Conservation (phyloP, 1,139 yeast species). For the Candida gigantensis region DNA sequence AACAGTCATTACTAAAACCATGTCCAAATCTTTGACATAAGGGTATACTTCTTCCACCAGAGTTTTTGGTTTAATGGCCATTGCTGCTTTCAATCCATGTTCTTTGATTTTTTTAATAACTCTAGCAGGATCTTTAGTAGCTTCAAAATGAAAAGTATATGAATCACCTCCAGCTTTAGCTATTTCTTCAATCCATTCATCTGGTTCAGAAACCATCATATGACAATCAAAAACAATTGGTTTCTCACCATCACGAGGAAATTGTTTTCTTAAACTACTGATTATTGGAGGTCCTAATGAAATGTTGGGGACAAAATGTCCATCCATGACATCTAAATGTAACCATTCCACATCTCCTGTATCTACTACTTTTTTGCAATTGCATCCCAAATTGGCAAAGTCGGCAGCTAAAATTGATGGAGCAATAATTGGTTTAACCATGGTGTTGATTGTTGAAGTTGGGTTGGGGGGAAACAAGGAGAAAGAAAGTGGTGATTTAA, state of each 20-base stretch:
- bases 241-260: conserved; percentile 55
- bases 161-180: conserved; percentile 96
- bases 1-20: conserved; percentile 96
- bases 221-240: conserved; percentile 92
- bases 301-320: conserved; percentile 96
- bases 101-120: conserved; percentile 74
- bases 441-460: conserved; percentile 25
- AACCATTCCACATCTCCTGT: conserved; percentile 86
- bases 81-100: conserved; percentile 89
- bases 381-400: conserved; percentile 84
- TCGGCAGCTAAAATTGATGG: conserved; percentile 96
- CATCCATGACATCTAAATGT: conserved; percentile 98
- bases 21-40: conserved; percentile 75
- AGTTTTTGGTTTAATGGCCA: conserved; percentile 94
- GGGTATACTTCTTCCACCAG: conserved; percentile 82
- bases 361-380: conserved; percentile 77
- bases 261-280: conserved; percentile 69
- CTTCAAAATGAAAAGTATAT: conserved; percentile 94
- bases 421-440: conserved; percentile 87
- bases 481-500: not conserved
- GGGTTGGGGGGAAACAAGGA: not conserved
- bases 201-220: conserved; percentile 97
- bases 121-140: conserved; percentile 76
- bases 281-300: conserved; percentile 93
- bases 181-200: conserved; percentile 90